A percentile compares a stretch with the other conserved stretches of the same genome.
phyloP scores from a whole-genome alignment of 2,329 filamentous ascomycete species.

The Cyphellophora attinorum region DNA sequence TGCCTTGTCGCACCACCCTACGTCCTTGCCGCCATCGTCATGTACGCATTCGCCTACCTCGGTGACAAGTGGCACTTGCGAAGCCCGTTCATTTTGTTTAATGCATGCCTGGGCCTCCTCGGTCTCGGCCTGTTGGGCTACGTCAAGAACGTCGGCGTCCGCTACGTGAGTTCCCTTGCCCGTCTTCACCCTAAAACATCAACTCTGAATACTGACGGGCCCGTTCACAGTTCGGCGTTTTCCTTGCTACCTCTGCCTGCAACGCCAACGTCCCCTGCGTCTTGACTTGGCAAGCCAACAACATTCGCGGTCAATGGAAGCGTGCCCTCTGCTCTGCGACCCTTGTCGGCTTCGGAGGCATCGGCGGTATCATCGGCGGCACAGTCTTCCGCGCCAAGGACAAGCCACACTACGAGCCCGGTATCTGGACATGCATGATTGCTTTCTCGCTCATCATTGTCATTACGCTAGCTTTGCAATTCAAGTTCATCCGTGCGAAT shows the following conservation, averaged over 20 bases:
- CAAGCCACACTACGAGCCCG: slow-evolving; percentile 24
- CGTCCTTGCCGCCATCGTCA: slow-evolving; percentile 49
- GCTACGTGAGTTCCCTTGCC: no score
- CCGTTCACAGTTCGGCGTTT: slow-evolving; percentile 66
- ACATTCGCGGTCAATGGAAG: slow-evolving; percentile 83
- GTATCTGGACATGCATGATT: slow-evolving; percentile 16
- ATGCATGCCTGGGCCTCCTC: slow-evolving; percentile 29
- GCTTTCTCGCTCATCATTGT: slow-evolving; percentile 15
- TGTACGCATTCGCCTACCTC: slow-evolving; percentile 63
- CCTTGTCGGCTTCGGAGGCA: slow-evolving; percentile 35
- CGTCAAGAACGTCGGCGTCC: slow-evolving; percentile 42
- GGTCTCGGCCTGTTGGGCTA: slow-evolving; percentile 61
- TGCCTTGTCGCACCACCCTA: slow-evolving; percentile 66
- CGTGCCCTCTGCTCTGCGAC: slow-evolving; percentile 45
- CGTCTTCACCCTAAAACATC: no score
- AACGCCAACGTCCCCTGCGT: slow-evolving; percentile 68
- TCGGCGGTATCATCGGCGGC: slow-evolving; percentile 68
- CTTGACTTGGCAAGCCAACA: slow-evolving; percentile 78
- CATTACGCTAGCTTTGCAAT: slow-evolving; percentile 15
- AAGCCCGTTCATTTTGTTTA: slow-evolving; percentile 63
- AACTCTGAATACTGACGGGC: no score
- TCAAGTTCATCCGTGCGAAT: slow-evolving; percentile 18
- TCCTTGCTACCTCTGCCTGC: slow-evolving; percentile 64
- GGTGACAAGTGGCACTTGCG: slow-evolving; percentile 60
- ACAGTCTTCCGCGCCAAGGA: slow-evolving; percentile 55